Evolutionary conservation across 495 filamentous ascomycete species (phyloP).

Genomic region (Hypoxylon cercidicola): DNA sequence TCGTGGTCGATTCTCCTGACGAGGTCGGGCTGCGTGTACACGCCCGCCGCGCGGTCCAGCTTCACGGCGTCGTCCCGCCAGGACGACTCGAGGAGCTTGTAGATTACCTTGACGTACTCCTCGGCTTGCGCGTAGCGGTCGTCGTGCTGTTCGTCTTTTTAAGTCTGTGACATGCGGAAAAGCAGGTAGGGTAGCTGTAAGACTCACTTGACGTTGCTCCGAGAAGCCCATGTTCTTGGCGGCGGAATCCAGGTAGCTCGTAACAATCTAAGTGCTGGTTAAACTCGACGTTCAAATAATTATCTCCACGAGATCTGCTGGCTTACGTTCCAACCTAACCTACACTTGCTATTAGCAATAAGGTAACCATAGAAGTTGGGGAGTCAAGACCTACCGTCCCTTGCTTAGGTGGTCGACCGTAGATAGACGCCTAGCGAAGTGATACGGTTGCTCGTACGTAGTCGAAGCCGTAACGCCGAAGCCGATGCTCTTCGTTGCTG

Average conservation of each 20-base stretch:
- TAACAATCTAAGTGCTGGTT: conserved; percentile 61
- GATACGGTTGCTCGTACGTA: conserved; percentile 77
- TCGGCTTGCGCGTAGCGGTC: conserved; percentile 73
- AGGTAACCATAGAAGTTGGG: conserved; percentile 1
- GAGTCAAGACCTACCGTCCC: conserved; percentile 56
- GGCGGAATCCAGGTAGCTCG: conserved; percentile 73
- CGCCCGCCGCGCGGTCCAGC: conserved; percentile 62
- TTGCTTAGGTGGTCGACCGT: conserved; percentile 75
- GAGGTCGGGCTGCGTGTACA: conserved; percentile 68
- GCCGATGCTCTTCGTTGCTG: conserved; percentile 68
- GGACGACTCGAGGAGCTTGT: conserved; percentile 75
- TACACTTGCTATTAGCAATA: conserved; percentile 24
- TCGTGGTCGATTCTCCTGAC: conserved; percentile 73
- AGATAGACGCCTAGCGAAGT: conserved; percentile 70
- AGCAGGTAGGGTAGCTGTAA: background rate
- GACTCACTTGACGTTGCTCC: conserved; percentile 57
- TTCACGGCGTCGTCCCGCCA: conserved; percentile 75
- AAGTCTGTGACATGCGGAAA: background rate
- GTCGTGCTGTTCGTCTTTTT: conserved; percentile 61
- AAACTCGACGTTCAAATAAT: conserved; percentile 6
- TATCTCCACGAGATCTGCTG: background rate
- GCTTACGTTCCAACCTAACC: conserved; percentile 68
- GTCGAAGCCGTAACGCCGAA: conserved; percentile 73
- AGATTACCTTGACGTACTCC: conserved; percentile 74
- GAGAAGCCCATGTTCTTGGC: conserved; percentile 68